These are phyloP conservation scores for Neurospora cerealis DNA, from an alignment of 495 filamentous ascomycete species.

Conservation along the genomic window DNA sequence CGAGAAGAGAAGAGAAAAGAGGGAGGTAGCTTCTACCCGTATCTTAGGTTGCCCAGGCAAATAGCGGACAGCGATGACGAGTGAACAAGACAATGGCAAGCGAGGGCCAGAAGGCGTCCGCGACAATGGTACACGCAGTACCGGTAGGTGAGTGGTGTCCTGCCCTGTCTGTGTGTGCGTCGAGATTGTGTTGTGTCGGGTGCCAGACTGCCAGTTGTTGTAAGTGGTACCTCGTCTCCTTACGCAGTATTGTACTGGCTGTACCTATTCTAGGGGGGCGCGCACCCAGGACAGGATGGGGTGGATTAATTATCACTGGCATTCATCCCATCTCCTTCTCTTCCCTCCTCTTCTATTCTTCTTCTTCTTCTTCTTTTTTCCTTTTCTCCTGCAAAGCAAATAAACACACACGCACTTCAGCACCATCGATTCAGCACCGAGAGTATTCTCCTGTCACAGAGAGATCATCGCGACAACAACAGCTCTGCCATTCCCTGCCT, in stretches of 20 bases:
- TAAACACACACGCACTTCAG: constrained; percentile 30
- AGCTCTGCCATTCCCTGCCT: constrained; percentile 35
- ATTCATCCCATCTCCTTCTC: constrained; percentile 6
- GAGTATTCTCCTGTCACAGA: constrained; percentile 45
- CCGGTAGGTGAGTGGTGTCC: not conserved
- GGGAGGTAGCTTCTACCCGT: not conserved
- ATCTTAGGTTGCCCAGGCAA: not conserved
- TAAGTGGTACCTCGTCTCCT: not conserved
- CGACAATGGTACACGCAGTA: not conserved
- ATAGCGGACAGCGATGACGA: not conserved
- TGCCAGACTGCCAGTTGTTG: not conserved
- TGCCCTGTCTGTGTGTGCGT: not conserved
- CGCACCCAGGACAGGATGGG: not conserved
- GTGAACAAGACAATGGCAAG: not conserved
- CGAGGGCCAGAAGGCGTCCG: not conserved
- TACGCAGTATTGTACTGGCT: not conserved
- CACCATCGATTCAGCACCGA: constrained; percentile 32
- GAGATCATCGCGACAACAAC: constrained; percentile 42
- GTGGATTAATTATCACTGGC: constrained; percentile 1
- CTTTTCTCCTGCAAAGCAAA: constrained; percentile 31
- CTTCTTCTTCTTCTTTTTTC: constrained; percentile 9
- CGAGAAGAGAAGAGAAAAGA: not conserved
- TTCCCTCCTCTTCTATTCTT: constrained; percentile 19
- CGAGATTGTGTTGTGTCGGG: not conserved
- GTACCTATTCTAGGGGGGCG: not conserved